Base-by-base conservation (phyloP, 2,329 filamentous ascomycete genomes). In the Beauveria brongniartii region DNA sequence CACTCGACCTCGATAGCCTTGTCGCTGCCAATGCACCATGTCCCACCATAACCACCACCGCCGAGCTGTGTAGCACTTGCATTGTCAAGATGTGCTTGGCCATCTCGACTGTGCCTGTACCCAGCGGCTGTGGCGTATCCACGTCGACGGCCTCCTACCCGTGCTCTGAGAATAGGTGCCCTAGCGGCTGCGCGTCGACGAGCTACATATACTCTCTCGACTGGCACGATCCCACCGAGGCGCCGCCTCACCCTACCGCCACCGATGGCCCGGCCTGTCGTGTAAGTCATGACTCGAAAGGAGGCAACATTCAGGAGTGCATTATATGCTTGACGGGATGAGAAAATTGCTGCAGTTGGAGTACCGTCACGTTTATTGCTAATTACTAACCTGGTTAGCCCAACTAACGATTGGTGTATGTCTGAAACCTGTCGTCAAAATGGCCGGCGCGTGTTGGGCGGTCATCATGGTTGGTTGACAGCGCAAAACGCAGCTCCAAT, bases 51-150 rank as follows among this genome's bases (percentile, higher is more conserved):
- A 73, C 70, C 12, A 63, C 67, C 37, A 74, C 71, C 0, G 64
- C 65, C 14, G 64, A 69, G 20, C 59, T 71, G 47, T 76, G 74
- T 65, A 64, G 67, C 20, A 74, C 71, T 5, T 76, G 74, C 63
- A 14, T 65, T 7, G 60, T 69, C n/a, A 65, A 64, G 12, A 64
- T 65, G 3, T 76, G 74, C 62, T 61, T 75, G 46, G 60, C 37
- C 28, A 53, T 71, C 24, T 64, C 65, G 14, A 74, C 72, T n/a
- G 62, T 74, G 30, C 69, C 70, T 24, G 67, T 69, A 50, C 69
- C 67, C 2, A 66, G 68, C 43, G 64, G 64, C 50, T 75, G 73
- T 50, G 69, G 64, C 7, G 64, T 70, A 18, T 55, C 70, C 9
- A 75, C 73, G 9, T 63, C 66, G 18, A 67, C 65, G 10, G 58